Evolutionary conservation across 192 early-diverging fungal genomes (phyloP).

Genomic region (Radiomyces spectabilis): DNA sequence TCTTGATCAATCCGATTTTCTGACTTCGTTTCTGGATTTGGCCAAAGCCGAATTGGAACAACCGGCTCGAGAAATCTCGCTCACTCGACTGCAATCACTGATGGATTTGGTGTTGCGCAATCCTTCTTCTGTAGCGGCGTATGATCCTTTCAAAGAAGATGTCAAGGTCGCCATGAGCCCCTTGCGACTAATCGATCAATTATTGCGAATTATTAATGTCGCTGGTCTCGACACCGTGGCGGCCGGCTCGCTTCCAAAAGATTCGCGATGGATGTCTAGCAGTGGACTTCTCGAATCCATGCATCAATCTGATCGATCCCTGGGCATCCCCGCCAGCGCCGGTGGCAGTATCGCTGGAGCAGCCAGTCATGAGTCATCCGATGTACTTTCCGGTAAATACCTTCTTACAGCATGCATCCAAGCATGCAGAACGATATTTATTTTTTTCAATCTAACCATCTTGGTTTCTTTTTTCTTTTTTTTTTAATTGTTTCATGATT

Average conservation of each 20-base stretch:
- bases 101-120: slow-evolving; percentile 85
- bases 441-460: too few relatives aligned
- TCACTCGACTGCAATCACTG: slow-evolving; percentile 72
- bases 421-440: too few relatives aligned
- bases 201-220: slow-evolving; percentile 63
- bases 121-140: slow-evolving; percentile 71
- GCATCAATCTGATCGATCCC: too few relatives aligned
- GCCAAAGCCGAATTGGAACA: slow-evolving; percentile 70
- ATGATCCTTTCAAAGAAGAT: slow-evolving; percentile 82
- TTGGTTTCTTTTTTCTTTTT: neutral
- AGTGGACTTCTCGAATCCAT: too few relatives aligned
- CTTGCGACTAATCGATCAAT: slow-evolving; percentile 58
- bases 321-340: too few relatives aligned
- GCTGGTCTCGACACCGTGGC: slow-evolving; percentile 40
- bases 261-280: too few relatives aligned
- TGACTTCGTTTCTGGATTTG: slow-evolving; percentile 91
- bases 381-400: too few relatives aligned
- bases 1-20: slow-evolving; percentile 88
- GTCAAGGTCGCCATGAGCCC: slow-evolving; percentile 66
- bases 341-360: too few relatives aligned
- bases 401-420: too few relatives aligned
- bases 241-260: too few relatives aligned
- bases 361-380: too few relatives aligned
- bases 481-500: too few relatives aligned
- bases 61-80: slow-evolving; percentile 57